Conservation (phyloP, 768 basidiomycete genomes). For the Pleurotus cornucopiae region DNA sequence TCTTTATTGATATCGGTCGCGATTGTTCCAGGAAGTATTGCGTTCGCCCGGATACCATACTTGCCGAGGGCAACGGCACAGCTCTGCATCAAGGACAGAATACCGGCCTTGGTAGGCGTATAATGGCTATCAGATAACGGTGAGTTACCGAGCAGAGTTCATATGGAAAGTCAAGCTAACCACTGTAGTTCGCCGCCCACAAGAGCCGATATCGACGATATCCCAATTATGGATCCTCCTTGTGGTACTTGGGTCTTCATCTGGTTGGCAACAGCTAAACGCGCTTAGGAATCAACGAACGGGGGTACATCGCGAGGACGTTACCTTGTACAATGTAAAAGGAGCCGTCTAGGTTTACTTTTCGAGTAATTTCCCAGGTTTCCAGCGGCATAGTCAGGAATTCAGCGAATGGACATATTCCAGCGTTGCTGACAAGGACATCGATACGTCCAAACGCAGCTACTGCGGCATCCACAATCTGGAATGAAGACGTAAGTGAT, state of each 20-base stretch:
- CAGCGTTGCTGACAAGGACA: conserved; percentile 40
- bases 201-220: conserved; percentile 76
- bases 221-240: conserved; percentile 71
- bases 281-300: conserved; percentile 8
- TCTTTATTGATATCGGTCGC: conserved; percentile 77
- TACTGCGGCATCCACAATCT: conserved; percentile 64
- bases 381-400: conserved; percentile 65
- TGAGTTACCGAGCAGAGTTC: neutral
- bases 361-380: conserved; percentile 61
- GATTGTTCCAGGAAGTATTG: conserved; percentile 73
- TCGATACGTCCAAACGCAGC: conserved; percentile 62
- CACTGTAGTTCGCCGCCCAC: conserved; percentile 74
- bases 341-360: conserved; percentile 73
- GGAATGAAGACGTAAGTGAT: neutral
- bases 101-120: conserved; percentile 77
- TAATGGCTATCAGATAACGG: conserved; percentile 46
- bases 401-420: conserved; percentile 76
- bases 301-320: neutral
- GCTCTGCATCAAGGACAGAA: conserved; percentile 76
- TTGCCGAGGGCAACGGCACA: conserved; percentile 76
- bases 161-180: conserved; percentile 22
- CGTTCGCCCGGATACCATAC: conserved; percentile 69
- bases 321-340: conserved; percentile 68
- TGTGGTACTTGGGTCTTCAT: conserved; percentile 68
- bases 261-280: conserved; percentile 61